phyloP scores from a whole-genome alignment of 805 yeast genomes.

The Wickerhamomyces mucosus region DNA sequence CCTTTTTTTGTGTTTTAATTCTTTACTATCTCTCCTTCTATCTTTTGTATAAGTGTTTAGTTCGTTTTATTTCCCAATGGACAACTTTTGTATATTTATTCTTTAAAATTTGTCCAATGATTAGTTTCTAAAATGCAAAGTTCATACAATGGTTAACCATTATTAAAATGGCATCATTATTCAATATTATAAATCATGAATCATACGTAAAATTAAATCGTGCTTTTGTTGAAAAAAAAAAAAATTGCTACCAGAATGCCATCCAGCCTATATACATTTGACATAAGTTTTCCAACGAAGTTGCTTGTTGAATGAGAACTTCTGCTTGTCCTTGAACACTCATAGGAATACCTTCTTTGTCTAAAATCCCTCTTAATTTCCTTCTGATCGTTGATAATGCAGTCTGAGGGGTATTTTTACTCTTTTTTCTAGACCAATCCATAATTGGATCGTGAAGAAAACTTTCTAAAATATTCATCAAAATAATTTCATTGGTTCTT shows the following conservation, averaged over 20 bases:
- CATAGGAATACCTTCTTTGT: constrained; percentile 75
- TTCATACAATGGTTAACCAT: no score
- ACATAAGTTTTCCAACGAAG: constrained; percentile 57
- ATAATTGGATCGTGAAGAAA: constrained; percentile 87
- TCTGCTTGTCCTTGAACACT: constrained; percentile 93
- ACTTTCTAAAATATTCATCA: constrained; percentile 87
- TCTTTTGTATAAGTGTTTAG: no score
- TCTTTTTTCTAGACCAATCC: constrained; percentile 51
- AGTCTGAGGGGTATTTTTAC: constrained; percentile 46
- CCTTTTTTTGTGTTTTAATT: no score
- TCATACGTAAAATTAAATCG: no score
- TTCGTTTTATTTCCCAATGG: no score
- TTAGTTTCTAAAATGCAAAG: no score
- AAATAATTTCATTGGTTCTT: constrained; percentile 68
- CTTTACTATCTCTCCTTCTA: no score
- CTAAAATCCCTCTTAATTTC: constrained; percentile 76
- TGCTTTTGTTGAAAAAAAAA: no score
- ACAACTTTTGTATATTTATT: no score
- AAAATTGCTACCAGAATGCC: constrained; percentile 58
- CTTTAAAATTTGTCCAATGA: no score
- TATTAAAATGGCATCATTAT: background rate
- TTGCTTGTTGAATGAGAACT: constrained; percentile 73
- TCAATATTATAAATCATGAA: no score
- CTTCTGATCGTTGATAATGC: constrained; percentile 66
- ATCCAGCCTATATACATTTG: constrained; percentile 96